These are phyloP conservation scores for Zygoascus hellenicus DNA, from an alignment of 1,139 yeast species.

Conservation along the genomic window DNA sequence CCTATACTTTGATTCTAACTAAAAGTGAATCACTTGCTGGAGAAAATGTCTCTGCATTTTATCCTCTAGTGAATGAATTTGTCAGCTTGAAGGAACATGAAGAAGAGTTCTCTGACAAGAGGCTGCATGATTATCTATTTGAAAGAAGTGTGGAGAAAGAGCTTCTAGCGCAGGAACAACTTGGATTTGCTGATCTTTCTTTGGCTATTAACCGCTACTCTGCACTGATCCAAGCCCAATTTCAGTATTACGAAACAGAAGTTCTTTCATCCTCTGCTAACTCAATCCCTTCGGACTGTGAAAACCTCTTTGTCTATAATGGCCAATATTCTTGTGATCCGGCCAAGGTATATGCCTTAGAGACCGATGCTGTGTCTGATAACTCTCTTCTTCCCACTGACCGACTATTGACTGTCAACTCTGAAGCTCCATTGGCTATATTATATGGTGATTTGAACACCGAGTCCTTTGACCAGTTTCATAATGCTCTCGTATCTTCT, in stretches of 20 bases:
- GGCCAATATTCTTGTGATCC: conserved; percentile 55
- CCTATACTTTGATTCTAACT: not conserved
- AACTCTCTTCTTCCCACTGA: conserved; percentile 44
- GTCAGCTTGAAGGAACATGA: conserved; percentile 27
- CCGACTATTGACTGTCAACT: conserved; percentile 48
- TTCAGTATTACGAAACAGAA: conserved; percentile 41
- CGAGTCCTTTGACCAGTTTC: conserved; percentile 48
- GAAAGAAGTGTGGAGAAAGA: conserved; percentile 29
- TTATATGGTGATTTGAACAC: conserved; percentile 49
- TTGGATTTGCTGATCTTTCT: conserved; percentile 44
- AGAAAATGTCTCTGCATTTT: conserved; percentile 45
- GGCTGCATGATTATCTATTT: conserved; percentile 38
- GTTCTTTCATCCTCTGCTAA: conserved; percentile 23
- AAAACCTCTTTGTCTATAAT: conserved; percentile 48
- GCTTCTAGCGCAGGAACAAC: conserved; percentile 21
- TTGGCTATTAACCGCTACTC: conserved; percentile 49
- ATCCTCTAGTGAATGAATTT: conserved; percentile 41
- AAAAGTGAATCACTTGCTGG: conserved; percentile 48
- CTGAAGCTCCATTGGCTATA: conserved; percentile 40
- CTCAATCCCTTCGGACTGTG: conserved; percentile 24
- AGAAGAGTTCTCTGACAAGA: conserved; percentile 34
- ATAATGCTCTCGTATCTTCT: conserved; percentile 52
- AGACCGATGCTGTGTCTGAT: conserved; percentile 33
- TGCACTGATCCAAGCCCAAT: conserved; percentile 64
- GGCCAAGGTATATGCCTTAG: conserved; percentile 64